Evolutionary conservation across 345 rosid genomes (phyloP).

Genomic region (Fremontodendron californicum): DNA sequence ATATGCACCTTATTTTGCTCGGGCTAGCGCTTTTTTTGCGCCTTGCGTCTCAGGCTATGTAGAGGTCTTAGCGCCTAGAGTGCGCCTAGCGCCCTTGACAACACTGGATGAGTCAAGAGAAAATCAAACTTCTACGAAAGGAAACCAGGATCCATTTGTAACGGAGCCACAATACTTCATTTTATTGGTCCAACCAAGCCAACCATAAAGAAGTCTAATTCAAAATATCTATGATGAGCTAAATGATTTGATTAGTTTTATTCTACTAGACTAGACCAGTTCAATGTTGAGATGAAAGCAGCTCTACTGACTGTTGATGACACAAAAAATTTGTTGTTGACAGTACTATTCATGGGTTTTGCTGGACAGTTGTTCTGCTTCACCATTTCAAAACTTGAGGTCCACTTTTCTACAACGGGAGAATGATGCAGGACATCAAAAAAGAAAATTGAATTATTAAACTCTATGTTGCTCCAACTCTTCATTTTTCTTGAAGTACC

Average conservation of each 20-base stretch:
- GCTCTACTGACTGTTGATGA: background rate
- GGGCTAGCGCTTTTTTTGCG: too few relatives aligned
- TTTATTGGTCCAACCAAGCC: background rate
- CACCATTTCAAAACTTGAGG: background rate
- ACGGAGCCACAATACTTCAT: too few relatives aligned
- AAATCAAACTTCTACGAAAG: too few relatives aligned
- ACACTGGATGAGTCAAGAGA: background rate
- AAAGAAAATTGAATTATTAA: too few relatives aligned
- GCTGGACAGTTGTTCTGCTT: background rate
- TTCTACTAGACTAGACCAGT: background rate
- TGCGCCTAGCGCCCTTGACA: too few relatives aligned
- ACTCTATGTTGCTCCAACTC: too few relatives aligned
- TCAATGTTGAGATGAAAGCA: background rate
- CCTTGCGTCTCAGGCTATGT: too few relatives aligned
- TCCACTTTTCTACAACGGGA: background rate
- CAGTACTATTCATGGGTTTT: background rate
- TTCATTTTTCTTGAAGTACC: too few relatives aligned
- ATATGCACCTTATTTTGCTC: too few relatives aligned
- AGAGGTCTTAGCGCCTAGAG: too few relatives aligned
- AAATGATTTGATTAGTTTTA: background rate
- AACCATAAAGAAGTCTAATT: background rate
- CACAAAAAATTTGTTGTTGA: background rate
- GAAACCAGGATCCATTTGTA: too few relatives aligned
- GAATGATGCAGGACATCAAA: too few relatives aligned
- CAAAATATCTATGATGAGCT: background rate